Conservation (phyloP, 371 early-diverging fungal species). For the Ordospora colligata region DNA sequence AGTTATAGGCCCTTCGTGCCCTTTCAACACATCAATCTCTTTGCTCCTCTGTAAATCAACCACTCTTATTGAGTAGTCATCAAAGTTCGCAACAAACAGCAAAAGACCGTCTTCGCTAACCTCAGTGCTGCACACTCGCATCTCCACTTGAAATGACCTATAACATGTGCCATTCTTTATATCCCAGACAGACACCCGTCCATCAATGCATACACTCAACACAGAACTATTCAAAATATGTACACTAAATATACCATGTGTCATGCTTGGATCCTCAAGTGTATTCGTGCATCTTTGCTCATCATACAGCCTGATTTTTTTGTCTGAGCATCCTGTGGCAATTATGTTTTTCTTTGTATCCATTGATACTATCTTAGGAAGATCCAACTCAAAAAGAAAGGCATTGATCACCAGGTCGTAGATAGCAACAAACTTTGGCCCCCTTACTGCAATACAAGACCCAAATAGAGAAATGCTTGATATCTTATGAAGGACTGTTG, state of each 20-base stretch:
- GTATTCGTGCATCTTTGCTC: slow-evolving; percentile 12
- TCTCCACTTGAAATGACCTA: slow-evolving; percentile 34
- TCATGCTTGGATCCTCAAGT: slow-evolving; percentile 27
- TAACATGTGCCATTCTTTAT: slow-evolving; percentile 35
- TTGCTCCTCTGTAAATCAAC: slow-evolving; percentile 42
- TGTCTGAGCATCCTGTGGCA: slow-evolving; percentile 39
- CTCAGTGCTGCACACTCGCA: not conserved
- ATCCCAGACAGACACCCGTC: slow-evolving; percentile 44
- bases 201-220: slow-evolving; percentile 15
- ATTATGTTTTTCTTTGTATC: slow-evolving; percentile 22
- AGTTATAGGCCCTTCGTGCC: slow-evolving; percentile 23
- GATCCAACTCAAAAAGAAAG: slow-evolving; percentile 26
- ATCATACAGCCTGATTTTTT: slow-evolving; percentile 35
- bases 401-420: slow-evolving; percentile 21
- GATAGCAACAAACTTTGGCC: slow-evolving; percentile 13
- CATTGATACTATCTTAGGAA: slow-evolving; percentile 34
- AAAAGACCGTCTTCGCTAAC: slow-evolving; percentile 40
- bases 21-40: slow-evolving; percentile 41
- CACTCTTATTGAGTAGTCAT: slow-evolving; percentile 23
- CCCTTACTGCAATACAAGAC: slow-evolving; percentile 5
- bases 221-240: slow-evolving; percentile 24
- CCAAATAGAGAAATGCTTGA: not conserved
- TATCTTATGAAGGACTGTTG: not conserved
- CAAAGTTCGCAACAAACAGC: slow-evolving; percentile 33
- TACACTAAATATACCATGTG: not conserved